Evolutionary conservation across 2,329 filamentous ascomycete species (phyloP).

Genomic region (Trichocomaceae sp.): DNA sequence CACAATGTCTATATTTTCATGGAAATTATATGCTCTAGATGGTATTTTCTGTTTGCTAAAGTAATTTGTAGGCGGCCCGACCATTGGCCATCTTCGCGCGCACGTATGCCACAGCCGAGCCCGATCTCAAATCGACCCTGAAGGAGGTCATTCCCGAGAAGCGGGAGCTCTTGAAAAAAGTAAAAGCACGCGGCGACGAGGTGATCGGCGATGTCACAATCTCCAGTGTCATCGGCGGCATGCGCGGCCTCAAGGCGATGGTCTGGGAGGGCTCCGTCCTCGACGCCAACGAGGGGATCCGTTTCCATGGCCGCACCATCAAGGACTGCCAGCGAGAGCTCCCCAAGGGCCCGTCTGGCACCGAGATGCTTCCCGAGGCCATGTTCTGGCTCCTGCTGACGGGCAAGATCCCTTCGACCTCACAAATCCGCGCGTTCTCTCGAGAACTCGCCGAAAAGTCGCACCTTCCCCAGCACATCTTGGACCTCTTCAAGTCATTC

Average conservation of each 20-base stretch:
- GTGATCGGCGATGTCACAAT: slow-evolving; percentile 88
- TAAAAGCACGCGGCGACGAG: slow-evolving; percentile 78
- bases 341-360: slow-evolving; percentile 80
- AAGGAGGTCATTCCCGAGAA: slow-evolving; percentile 82
- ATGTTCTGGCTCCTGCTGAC: slow-evolving; percentile 99
- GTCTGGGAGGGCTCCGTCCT: slow-evolving; percentile 97
- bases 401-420: slow-evolving; percentile 76
- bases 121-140: slow-evolving; percentile 82
- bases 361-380: slow-evolving; percentile 95
- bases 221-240: slow-evolving; percentile 88
- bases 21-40: too few relatives aligned
- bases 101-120: slow-evolving; percentile 61
- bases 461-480: slow-evolving; percentile 72
- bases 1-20: neutral
- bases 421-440: slow-evolving; percentile 75
- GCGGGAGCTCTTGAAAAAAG: slow-evolving; percentile 85
- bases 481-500: slow-evolving; percentile 82
- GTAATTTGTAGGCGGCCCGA: slow-evolving; percentile 16
- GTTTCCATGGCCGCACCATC: slow-evolving; percentile 96
- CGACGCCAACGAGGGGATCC: slow-evolving; percentile 93
- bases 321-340: slow-evolving; percentile 93
- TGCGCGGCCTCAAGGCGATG: slow-evolving; percentile 97
- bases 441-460: slow-evolving; percentile 82
- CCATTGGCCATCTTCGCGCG: slow-evolving; percentile 19
- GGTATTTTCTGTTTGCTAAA: too few relatives aligned